A percentile compares a stretch with the other conserved stretches of the same genome.
phyloP scores from a whole-genome alignment of 768 basidiomycete species.

The Kwoniella sp. region DNA sequence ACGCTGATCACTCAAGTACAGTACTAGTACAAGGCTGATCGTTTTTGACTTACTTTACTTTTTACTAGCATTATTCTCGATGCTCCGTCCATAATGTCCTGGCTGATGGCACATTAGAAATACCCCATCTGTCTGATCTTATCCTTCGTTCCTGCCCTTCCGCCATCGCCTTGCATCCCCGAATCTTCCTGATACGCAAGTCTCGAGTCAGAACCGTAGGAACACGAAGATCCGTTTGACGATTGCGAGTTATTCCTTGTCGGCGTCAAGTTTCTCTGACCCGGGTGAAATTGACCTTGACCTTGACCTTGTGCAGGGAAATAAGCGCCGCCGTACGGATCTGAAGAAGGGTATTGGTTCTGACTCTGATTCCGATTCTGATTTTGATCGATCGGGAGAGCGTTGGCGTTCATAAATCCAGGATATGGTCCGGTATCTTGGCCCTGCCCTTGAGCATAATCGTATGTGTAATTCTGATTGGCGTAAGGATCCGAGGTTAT shows the following conservation, averaged over 20 bases:
- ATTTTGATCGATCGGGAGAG: too few relatives aligned
- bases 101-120: too few relatives aligned
- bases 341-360: background rate
- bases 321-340: background rate
- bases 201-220: background rate
- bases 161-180: background rate
- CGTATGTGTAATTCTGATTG: background rate
- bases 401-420: too few relatives aligned
- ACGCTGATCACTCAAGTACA: too few relatives aligned
- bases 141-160: background rate
- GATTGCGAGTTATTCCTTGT: conserved; percentile 2
- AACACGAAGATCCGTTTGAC: background rate
- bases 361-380: too few relatives aligned
- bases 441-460: background rate
- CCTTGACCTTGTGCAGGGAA: background rate
- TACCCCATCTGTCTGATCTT: background rate
- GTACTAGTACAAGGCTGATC: too few relatives aligned
- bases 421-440: background rate
- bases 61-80: too few relatives aligned
- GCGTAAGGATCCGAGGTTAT: background rate
- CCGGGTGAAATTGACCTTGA: background rate
- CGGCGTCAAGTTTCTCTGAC: conserved; percentile 3
- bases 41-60: too few relatives aligned
- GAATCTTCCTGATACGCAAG: background rate
- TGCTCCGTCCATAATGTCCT: too few relatives aligned